Base-by-base conservation (phyloP, 768 basidiomycete species). In the Leccinellum rugosiceps region DNA sequence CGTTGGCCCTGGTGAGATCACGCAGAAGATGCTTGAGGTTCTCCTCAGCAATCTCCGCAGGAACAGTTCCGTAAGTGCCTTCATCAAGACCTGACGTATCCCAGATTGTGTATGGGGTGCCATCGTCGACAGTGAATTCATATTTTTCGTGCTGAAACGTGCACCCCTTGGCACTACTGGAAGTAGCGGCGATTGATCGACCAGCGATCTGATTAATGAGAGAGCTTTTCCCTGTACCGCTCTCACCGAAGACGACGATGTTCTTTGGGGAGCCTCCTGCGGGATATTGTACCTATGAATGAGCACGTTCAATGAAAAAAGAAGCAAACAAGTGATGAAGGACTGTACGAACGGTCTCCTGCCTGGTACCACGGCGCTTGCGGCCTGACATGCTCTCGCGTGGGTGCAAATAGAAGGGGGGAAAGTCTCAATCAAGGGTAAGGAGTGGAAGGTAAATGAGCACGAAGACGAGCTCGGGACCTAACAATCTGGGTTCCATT, bases 11-110 rank as follows among this genome's bases (percentile, higher is more conserved):
- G 57, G 53, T 58, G 41, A 71, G 64, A 53, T 65, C 71, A 28
- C 52, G 58, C 1, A 74, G 43, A 44, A 72, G 62, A 7, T 43
- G 58, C 23, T 56, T 69, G 41, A 69, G 64, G 50, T 65, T 63
- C 52, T 60, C 50, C 34, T 67, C 65, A 54, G 72, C 74, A 55
- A 63, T 60, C 50, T 66, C 70, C 34, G 70, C 67, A 54, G 69
- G 66, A 48, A 69, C 61, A 7, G 57, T 64, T 53, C 74, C 74
- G 23, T 58, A 50, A 44, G 65, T 47, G 28, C 61, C 76, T 55
- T 78, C 78, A 51, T 75, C 68, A 10, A 78, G 72, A 9, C 77
- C 77, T 11, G 70, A 65, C 5, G 77, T 78, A 53, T 78, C 77
- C 68, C 75, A 71, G 31, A 76, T 53, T 23, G 63, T 62, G 55